Evolutionary conservation across 208 protist genomes (phyloP), one percentile per base, ranked within the genome.

Genomic region (Crithidia acanthocephali): DNA sequence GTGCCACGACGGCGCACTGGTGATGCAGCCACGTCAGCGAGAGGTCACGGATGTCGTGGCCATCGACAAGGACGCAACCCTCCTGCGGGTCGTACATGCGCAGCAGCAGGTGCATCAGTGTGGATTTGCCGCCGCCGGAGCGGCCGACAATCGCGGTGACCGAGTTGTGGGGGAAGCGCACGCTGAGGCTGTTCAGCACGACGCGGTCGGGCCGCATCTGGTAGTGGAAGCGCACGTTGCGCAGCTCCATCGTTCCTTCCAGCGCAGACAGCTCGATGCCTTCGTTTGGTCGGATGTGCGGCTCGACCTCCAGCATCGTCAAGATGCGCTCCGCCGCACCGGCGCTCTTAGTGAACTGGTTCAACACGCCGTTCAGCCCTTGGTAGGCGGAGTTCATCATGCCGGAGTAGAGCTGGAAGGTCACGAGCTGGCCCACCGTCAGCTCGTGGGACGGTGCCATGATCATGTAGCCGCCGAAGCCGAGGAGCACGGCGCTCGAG

Each of bases 1-100:
- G 99, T 30, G 98, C 98, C 62, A 99, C 99, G 47, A 99, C 98
- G n/a, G 92, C 80, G 16, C 99, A 83, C 16, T 85, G 78, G 23
- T 81, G 74, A 61, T 83, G 83, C 76, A 79, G 79, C 52, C 74
- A 84, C 16, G 58, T 44, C 23, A 84, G 66, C 3, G 68, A 74
- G 18, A 87, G n/a, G 48, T 70, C 70, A 44, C 67, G 72, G n/a
- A 84, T 62, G 53, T 76, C 67, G 63, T 60, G 75, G 0, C 73
- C 69, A 27, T 84, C 74, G 20, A 87, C 55, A n/a, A 73, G 22
- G 13, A 87, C 58, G 42, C 69, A 61, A 27, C 77, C 80, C 23
- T 77, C 82, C 7, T 86, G 58, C n/a, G 86, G 83, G 59, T 91
- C 81, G 72, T 94, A 96, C 51, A 87, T 75, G 59, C 91, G 84